Percentiles rank a stretch among this genome's conserved stretches.
Evolutionary conservation across 2,329 filamentous ascomycete genomes (phyloP).

Genomic region (Tolypocladium ovalisporum): DNA sequence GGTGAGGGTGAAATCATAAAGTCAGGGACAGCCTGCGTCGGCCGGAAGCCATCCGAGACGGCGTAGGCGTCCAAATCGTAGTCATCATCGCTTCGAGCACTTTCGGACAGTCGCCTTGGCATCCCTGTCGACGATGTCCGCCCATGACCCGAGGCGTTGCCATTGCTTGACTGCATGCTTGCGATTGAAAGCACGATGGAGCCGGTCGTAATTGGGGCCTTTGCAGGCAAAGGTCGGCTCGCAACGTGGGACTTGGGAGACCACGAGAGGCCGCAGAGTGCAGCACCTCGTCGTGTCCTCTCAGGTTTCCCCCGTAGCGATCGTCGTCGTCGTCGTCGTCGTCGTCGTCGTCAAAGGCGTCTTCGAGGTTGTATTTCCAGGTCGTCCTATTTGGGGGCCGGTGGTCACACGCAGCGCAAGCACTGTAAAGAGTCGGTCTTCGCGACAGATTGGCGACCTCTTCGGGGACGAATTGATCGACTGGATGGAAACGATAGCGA

Average conservation of each 20-base stretch:
- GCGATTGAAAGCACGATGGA: constrained; percentile 1
- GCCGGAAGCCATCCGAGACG: constrained; percentile 34
- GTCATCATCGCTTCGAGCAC: constrained; percentile 24
- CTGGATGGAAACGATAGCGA: not conserved
- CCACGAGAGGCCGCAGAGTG: not conserved
- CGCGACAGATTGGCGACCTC: not conserved
- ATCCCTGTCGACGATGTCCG: constrained; percentile 30
- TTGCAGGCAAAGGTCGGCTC: not conserved
- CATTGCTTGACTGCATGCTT: constrained; percentile 29
- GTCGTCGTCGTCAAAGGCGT: not conserved
- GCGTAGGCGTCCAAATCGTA: constrained; percentile 38
- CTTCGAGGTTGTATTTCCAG: not conserved
- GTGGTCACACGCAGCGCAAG: not conserved
- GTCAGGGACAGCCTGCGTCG: constrained; percentile 2
- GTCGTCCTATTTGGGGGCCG: not conserved
- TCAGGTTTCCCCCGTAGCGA: not conserved
- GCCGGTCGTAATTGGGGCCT: not conserved
- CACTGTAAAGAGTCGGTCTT: not conserved
- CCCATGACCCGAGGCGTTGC: constrained; percentile 27
- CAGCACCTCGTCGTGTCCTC: not conserved
- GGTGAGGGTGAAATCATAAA: constrained; percentile 13
- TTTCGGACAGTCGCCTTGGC: constrained; percentile 26
- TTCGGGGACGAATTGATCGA: not conserved
- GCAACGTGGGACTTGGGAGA: not conserved
- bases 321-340: not conserved